Base-by-base conservation (phyloP, 139 green algal species). In the Haematococcus lacustris region DNA sequence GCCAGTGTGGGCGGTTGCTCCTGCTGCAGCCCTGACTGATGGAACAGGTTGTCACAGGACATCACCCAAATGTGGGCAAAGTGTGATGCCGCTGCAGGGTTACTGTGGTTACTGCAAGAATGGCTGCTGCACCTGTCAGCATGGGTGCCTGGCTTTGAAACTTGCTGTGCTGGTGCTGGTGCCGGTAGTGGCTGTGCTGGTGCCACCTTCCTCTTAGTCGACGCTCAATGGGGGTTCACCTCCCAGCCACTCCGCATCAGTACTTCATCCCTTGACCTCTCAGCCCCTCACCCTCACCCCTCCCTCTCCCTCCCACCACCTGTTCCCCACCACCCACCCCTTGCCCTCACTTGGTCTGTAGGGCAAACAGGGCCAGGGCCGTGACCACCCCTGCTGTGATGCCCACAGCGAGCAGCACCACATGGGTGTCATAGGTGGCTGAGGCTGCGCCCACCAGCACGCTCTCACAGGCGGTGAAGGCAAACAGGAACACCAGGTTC, bases 401-500 rank as follows among this genome's bases (percentile, higher is more conserved):
- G 61, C 68, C 25, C 21, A 79, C 34, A 1, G 61, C 75, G 3
- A 77, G 7, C 28, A 78, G 59, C 59, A 79, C 66, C 39, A 71
- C 65, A 23, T 71, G 23, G 5, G 65, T 51, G 38, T 71, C 38
- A 34, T 71, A 71, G 3, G 28, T 69, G 38, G 79, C 64, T 26
- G 50, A 73, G 3, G 62, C 71, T 4, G 75, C 68, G 17, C 76
- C 83, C 1, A 87, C 76, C 6, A 82, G 61, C 26, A 80, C 51
- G 39, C 59, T 68, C 57, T 84, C 71, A 2, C 43, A 71, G 0
- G 70, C 68, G 0, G 83, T 88, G 71, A 88, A 88, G 4, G 60
- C 47, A 26, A 81, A 78, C 3, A 88, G 71, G 3, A 83, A 40
- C 13, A 88, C 40, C 30, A 85, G 40, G 79, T 88, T 88, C 26